Base-by-base conservation (phyloP, 2,329 filamentous ascomycete genomes). In the Fusarium sp. region DNA sequence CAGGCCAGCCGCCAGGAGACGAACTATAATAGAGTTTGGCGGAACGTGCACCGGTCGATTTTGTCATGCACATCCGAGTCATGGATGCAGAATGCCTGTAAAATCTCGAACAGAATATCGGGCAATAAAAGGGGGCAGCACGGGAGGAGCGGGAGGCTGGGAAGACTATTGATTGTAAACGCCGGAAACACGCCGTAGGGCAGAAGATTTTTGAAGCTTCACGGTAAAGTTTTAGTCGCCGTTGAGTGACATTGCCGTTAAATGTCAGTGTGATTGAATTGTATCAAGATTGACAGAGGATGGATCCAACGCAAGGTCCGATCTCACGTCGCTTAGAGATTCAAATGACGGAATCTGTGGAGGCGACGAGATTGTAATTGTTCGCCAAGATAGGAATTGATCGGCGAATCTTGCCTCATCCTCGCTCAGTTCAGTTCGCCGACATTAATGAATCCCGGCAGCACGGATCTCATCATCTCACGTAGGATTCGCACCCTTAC, bases 141-240 rank as follows among this genome's bases (percentile, higher is more conserved):
- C 53, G 53, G 53, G 49, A 52, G 24, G 49, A 26, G 15, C 53
- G 53, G 53, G 49, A 52, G 49, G 49, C 49, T 29, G 35, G 21
- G 15, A 26, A 23, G 31, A 52, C 29, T 56, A 56, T 56, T 13
- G 53, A 29, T 37, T 23, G 21, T 24, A 52, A 42, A 28, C 23
- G 23, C 48, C 35, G 35, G 33, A 21, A 7, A 21, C 21, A 41
- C 23, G 13, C 21, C 35, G 24, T 52, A 43, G 48, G 48, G 26
- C 37, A 43, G 35, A 29, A 8, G 10, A 6, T 26, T 26, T 6
- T 26, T 49, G 21, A 26, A 18, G 13, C 18, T 21, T 49, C 47
- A 39, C 23, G 31, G 31, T 21, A 21, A 26, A 39, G 18, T 38
- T 23, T 26, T 49, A 49, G 31, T 13, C 38, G 31, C 31, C 38